These are phyloP conservation scores for Pulveroboletus sp. DNA, from an alignment of 768 basidiomycete species.

Conservation along the genomic window DNA sequence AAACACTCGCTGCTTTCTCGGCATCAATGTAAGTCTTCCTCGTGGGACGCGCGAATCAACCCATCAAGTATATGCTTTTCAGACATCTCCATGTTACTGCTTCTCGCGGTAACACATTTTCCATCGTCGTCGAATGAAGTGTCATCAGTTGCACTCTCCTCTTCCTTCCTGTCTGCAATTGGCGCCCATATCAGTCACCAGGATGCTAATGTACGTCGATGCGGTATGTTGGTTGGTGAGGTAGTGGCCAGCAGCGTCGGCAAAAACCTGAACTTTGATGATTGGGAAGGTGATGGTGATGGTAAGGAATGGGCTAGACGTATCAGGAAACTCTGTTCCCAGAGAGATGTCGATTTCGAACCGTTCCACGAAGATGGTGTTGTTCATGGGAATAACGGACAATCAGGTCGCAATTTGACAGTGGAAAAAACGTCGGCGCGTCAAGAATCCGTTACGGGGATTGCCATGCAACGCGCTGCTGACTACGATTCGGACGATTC, in stretches of 20 bases:
- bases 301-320: slow-evolving; percentile 62
- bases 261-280: slow-evolving; percentile 72
- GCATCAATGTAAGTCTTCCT: slow-evolving; percentile 64
- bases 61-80: neutral
- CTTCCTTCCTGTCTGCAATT: slow-evolving; percentile 64
- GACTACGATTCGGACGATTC: slow-evolving; percentile 81
- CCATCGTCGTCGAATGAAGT: slow-evolving; percentile 46
- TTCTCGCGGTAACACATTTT: slow-evolving; percentile 62
- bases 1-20: slow-evolving; percentile 71
- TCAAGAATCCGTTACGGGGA: neutral
- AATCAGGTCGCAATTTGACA: slow-evolving; percentile 11
- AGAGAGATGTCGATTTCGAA: slow-evolving; percentile 50
- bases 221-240: slow-evolving; percentile 93
- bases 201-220: slow-evolving; percentile 70
- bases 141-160: slow-evolving; percentile 46
- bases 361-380: slow-evolving; percentile 17
- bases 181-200: slow-evolving; percentile 74
- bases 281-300: slow-evolving; percentile 75
- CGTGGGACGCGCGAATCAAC: neutral
- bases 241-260: slow-evolving; percentile 58
- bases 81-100: slow-evolving; percentile 74
- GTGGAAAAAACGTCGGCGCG: neutral
- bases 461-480: slow-evolving; percentile 7
- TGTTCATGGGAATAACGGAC: slow-evolving; percentile 4
- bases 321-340: slow-evolving; percentile 50